Evolutionary conservation across 1,284 basidiomycete species (phyloP).

Genomic region (Xerocomus amazonicus): DNA sequence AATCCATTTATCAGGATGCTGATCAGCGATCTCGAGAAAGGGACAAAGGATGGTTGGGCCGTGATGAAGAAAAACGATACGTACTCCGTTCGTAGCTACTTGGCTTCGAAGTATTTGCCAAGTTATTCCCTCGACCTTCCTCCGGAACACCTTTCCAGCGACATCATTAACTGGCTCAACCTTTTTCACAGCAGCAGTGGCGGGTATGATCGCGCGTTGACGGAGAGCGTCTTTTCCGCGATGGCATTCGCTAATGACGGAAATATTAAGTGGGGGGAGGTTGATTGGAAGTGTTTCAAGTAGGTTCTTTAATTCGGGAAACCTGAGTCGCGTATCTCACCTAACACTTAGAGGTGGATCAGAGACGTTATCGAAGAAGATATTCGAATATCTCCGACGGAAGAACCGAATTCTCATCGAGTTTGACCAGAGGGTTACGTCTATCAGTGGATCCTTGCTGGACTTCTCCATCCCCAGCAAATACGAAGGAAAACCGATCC

Average conservation of each 20-base stretch:
- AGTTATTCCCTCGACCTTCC: conserved; percentile 10
- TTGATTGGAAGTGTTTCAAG: conserved; percentile 26
- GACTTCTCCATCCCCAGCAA: not conserved
- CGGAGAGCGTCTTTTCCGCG: conserved; percentile 9
- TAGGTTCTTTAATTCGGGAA: not conserved
- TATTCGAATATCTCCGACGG: conserved; percentile 13
- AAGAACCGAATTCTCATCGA: not conserved
- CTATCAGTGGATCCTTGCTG: not conserved
- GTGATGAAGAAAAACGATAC: conserved; percentile 3
- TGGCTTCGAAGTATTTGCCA: conserved; percentile 15
- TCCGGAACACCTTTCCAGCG: conserved; percentile 5
- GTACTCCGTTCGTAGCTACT: conserved; percentile 16
- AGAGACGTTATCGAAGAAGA: conserved; percentile 15
- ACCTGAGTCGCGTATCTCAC: no score
- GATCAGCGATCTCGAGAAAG: conserved; percentile 1
- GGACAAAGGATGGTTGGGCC: conserved; percentile 4
- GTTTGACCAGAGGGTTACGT: conserved; percentile 7
- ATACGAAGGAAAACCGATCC: no score
- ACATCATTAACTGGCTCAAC: conserved; percentile 20
- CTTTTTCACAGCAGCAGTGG: conserved; percentile 13
- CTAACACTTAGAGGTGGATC: conserved; percentile 18
- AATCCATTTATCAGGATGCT: conserved; percentile 1
- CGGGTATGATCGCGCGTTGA: conserved; percentile 17
- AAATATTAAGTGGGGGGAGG: not conserved
- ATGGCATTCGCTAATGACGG: conserved; percentile 12